Conservation (phyloP, 108 stramenopile species). For the Parietichytrium sp. region DNA sequence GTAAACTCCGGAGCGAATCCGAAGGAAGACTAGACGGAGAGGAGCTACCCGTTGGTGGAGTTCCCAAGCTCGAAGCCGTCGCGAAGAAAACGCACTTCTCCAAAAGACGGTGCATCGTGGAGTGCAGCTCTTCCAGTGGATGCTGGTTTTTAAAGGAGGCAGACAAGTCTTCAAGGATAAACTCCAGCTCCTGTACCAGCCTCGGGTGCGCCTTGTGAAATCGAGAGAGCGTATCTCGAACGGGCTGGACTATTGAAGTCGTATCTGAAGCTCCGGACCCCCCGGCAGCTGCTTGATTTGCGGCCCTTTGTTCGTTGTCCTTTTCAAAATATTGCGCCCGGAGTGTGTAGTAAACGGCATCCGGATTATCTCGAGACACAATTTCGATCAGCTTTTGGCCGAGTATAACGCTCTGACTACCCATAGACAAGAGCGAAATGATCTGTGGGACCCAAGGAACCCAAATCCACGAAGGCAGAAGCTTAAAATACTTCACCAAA, state of each 20-base stretch:
- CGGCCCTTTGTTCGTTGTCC: too few species aligned
- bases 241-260: too few species aligned
- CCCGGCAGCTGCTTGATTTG: too few species aligned
- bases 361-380: not conserved
- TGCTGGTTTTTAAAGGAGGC: not conserved
- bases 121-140: conserved; percentile 34
- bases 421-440: not conserved
- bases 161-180: not conserved
- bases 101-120: not conserved
- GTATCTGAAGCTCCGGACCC: too few species aligned
- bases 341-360: conserved; percentile 14
- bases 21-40: too few species aligned
- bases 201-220: not conserved
- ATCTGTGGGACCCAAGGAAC: conserved; percentile 6
- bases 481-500: not conserved
- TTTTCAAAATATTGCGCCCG: not conserved
- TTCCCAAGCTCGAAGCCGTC: not conserved
- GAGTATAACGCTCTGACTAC: not conserved
- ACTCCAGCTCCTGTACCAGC: not conserved
- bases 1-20: too few species aligned
- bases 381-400: not conserved
- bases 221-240: too few species aligned
- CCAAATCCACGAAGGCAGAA: conserved; percentile 14
- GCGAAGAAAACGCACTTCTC: not conserved
- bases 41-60: too few species aligned